Base-by-base conservation (phyloP, 1,284 basidiomycete genomes). In the Pisolithus thermaeus region DNA sequence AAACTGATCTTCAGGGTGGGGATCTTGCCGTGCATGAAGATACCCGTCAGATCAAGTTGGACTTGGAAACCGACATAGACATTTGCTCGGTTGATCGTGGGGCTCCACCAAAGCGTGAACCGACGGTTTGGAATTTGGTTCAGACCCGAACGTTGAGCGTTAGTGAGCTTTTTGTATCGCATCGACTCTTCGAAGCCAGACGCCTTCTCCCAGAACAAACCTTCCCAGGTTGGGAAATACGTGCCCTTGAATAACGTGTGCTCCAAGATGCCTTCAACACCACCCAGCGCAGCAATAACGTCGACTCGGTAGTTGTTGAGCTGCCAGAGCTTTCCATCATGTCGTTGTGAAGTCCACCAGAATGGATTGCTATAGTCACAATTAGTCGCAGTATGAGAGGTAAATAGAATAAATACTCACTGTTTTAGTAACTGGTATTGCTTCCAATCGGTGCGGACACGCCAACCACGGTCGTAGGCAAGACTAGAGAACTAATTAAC, bases 31-130 rank as follows among this genome's bases (percentile, higher is more conserved):
- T 97, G 93, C 87, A 91, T 92, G 76, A 92, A 91, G 53, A 91
- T 91, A 67, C 93, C 96, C 23, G 96, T 98, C 58, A 98, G 72
- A 78, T 98, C 96, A 47, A 98, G 81, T 65, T 98, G 97, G 20
- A 99, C 97, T 71, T 99, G 97, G 89, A 99, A 99, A 82, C 96
- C 97, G 66, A 98, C 94, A 66, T 98, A 98, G 69, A 98, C 94
- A 67, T 98, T 99, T 51, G 95, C 94, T 58, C 95, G 90, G 73
- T 98, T 98, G 76, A 98, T 94, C 1, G 91, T 93, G 18, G 94
- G 94, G 65, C 90, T 94, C 96, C 96, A 99, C 97, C 97, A 99
- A 6, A 99, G 79, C 3, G 95, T 99, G 76, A 99, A 99, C n/a
- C 96, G 90, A 84, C 97, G 94, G 70, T 99, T 99, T 7, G 97